phyloP scores from a whole-genome alignment of 2,329 filamentous ascomycete species.

The Endoconidiophora polonica region DNA sequence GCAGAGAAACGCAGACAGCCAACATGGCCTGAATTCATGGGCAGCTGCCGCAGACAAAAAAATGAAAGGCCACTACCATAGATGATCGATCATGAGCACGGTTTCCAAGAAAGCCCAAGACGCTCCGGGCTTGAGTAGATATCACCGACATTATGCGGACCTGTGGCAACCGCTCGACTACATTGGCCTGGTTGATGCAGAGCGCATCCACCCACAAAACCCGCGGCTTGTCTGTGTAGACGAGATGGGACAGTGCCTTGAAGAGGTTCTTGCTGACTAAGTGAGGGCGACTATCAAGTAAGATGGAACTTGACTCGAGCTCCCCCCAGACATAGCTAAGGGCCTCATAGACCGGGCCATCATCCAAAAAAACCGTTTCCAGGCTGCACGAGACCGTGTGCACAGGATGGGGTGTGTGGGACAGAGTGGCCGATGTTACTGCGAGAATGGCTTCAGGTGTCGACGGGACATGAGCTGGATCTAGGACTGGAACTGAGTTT shows the following conservation, averaged over 20 bases:
- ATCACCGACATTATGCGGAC: constrained; percentile 16
- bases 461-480: not conserved
- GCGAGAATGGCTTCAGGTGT: not conserved
- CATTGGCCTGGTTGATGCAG: constrained; percentile 15
- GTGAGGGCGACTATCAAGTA: not conserved
- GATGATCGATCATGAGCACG: not conserved
- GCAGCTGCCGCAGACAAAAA: constrained; percentile 2
- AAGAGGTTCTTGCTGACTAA: constrained; percentile 14
- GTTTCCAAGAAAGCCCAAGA: constrained; percentile 15
- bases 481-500: not conserved
- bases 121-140: constrained; percentile 13
- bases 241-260: constrained; percentile 13
- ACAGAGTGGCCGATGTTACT: not conserved
- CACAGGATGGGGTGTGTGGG: not conserved
- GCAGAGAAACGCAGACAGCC: not conserved
- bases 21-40: not conserved
- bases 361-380: not conserved
- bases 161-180: constrained; percentile 14
- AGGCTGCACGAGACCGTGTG: too few relatives aligned
- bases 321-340: constrained; percentile 16
- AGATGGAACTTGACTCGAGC: not conserved
- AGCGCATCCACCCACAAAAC: constrained; percentile 15
- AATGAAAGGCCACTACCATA: constrained; percentile 6
- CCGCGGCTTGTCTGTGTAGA: constrained; percentile 1
- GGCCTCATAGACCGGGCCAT: constrained; percentile 12